Conservation (phyloP, 345 rosid genomes). For the Eucalyptus leucophloia region DNA sequence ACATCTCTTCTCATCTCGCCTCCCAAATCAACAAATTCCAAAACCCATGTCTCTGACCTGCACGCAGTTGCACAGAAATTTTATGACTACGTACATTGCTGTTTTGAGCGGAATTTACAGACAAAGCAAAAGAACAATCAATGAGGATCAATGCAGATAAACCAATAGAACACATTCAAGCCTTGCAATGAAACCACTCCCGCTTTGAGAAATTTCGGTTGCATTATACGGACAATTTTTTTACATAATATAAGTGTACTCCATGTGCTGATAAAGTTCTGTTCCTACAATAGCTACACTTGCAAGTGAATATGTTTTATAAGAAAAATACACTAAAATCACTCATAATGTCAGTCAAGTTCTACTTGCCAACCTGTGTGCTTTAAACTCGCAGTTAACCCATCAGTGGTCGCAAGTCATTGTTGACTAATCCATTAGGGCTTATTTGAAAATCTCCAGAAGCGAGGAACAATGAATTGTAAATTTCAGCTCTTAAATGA, state of each 20-base stretch:
- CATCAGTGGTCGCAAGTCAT: neutral
- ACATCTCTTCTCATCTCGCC: constrained; percentile 90
- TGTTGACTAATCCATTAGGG: neutral
- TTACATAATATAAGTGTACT: neutral
- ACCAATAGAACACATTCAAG: neutral
- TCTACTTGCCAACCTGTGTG: neutral
- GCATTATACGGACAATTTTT: neutral
- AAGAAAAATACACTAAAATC: neutral
- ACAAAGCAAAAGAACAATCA: neutral
- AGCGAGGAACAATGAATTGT: neutral
- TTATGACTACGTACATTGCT: neutral
- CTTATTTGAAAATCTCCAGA: neutral
- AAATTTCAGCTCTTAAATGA: neutral
- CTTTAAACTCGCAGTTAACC: neutral
- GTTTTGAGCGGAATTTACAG: neutral
- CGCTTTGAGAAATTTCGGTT: neutral
- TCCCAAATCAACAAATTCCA: constrained; percentile 97
- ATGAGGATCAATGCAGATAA: neutral
- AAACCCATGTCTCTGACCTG: constrained; percentile 70
- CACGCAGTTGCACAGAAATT: neutral
- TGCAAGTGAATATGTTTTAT: neutral
- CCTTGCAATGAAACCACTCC: neutral
- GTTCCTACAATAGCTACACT: neutral
- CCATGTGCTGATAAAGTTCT: neutral
- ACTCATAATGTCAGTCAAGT: neutral